phyloP scores from a whole-genome alignment of 306 rosid genomes.

The Phaseolus lunatus region DNA sequence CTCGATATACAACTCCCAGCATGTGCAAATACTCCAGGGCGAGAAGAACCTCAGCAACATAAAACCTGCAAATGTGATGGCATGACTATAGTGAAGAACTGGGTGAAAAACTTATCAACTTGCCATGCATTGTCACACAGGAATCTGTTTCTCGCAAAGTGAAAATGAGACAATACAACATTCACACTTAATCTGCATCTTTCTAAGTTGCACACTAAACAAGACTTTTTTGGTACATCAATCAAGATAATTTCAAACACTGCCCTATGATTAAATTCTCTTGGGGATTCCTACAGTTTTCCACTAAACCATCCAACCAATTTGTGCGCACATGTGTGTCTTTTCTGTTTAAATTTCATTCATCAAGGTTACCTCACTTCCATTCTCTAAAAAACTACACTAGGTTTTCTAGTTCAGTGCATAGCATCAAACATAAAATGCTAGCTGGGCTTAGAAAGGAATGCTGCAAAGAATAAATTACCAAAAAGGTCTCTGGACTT shows the following conservation, averaged over 20 bases:
- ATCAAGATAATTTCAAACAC: slow-evolving; percentile 7
- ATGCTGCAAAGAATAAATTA: slow-evolving; percentile 20
- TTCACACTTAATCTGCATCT: slow-evolving; percentile 3
- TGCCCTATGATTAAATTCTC: background rate
- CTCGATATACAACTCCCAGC: slow-evolving; percentile 97
- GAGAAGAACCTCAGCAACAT: slow-evolving; percentile 92
- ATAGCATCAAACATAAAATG: slow-evolving; percentile 26
- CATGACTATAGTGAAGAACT: slow-evolving; percentile 35
- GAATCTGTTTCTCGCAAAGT: background rate
- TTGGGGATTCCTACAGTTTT: background rate
- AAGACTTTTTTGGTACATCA: background rate
- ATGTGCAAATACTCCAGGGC: slow-evolving; percentile 96
- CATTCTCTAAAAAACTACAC: background rate
- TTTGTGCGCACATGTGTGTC: background rate
- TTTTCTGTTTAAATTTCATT: slow-evolving; percentile 4
- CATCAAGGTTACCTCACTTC: slow-evolving; percentile 1
- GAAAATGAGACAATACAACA: slow-evolving; percentile 1
- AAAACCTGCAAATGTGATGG: slow-evolving; percentile 66
- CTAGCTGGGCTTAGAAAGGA: background rate
- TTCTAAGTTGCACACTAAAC: slow-evolving; percentile 29
- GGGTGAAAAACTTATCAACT: slow-evolving; percentile 17
- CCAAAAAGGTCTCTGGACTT: background rate
- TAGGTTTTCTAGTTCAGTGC: slow-evolving; percentile 1
- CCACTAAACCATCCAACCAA: slow-evolving; percentile 14
- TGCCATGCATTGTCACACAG: background rate